Conservation (phyloP, 2,329 filamentous ascomycete genomes). For the Diplodia sapinea region DNA sequence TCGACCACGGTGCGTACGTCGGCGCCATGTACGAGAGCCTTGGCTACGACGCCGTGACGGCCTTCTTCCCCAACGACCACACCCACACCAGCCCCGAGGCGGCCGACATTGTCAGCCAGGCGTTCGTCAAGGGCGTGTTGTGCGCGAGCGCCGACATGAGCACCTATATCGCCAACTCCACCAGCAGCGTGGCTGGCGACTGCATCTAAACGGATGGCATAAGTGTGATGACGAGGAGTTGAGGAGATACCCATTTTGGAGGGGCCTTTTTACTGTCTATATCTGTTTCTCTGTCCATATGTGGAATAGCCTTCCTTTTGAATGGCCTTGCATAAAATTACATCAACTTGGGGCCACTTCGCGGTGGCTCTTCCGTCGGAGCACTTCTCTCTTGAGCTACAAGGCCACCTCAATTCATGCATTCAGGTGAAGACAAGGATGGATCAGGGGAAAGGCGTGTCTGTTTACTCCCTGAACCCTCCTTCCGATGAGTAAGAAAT, state of each 20-base stretch:
- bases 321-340: neutral
- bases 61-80: constrained; percentile 64
- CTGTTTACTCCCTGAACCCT: no score
- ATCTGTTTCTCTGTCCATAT: neutral
- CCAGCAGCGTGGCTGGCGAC: constrained; percentile 40
- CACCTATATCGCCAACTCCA: constrained; percentile 45
- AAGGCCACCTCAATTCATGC: neutral
- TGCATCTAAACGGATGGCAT: constrained; percentile 33
- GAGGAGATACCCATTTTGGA: neutral
- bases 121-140: constrained; percentile 64
- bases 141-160: constrained; percentile 48
- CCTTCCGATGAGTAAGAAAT: no score
- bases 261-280: neutral
- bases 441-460: neutral
- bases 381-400: neutral
- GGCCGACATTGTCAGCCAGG: constrained; percentile 61
- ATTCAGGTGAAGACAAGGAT: neutral
- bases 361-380: neutral
- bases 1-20: constrained; percentile 64
- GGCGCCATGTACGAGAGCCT: constrained; percentile 47
- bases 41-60: constrained; percentile 35
- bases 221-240: neutral
- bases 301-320: neutral
- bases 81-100: constrained; percentile 65
- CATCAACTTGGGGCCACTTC: neutral